phyloP scores from a whole-genome alignment of 2,329 filamentous ascomycete genomes.

The Aquanectria penicillioides region DNA sequence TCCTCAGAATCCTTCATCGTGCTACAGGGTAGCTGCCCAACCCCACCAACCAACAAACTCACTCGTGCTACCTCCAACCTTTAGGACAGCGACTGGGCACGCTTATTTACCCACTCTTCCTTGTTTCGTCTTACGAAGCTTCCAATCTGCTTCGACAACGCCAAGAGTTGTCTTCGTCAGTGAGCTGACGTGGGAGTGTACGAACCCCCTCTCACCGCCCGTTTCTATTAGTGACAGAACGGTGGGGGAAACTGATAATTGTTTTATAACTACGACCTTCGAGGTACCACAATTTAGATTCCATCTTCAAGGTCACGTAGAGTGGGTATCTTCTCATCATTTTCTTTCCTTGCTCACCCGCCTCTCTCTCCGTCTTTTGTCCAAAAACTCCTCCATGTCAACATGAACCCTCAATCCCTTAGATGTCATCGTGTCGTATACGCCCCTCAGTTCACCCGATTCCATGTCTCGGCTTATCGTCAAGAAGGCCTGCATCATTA shows the following conservation, averaged over 20 bases:
- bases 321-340: slow-evolving; percentile 1
- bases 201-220: neutral
- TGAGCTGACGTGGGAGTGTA: too few relatives aligned
- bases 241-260: neutral
- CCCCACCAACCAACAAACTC: too few relatives aligned
- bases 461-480: slow-evolving; percentile 57
- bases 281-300: neutral
- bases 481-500: slow-evolving; percentile 63
- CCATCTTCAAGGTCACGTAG: neutral
- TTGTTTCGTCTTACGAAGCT: slow-evolving; percentile 3
- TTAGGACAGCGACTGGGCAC: too few relatives aligned
- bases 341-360: slow-evolving; percentile 14
- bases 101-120: neutral
- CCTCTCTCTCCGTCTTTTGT: slow-evolving; percentile 43
- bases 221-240: too few relatives aligned
- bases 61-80: too few relatives aligned
- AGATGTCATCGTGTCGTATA: slow-evolving; percentile 57
- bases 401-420: slow-evolving; percentile 63
- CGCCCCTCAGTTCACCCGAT: slow-evolving; percentile 58
- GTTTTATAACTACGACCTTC: neutral
- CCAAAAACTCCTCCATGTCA: slow-evolving; percentile 61
- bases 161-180: neutral
- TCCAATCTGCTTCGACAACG: neutral
- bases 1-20: neutral
- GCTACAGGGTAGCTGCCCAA: neutral